Conservation (phyloP, 192 early-diverging fungal genomes). For the Coemansia sp. region DNA sequence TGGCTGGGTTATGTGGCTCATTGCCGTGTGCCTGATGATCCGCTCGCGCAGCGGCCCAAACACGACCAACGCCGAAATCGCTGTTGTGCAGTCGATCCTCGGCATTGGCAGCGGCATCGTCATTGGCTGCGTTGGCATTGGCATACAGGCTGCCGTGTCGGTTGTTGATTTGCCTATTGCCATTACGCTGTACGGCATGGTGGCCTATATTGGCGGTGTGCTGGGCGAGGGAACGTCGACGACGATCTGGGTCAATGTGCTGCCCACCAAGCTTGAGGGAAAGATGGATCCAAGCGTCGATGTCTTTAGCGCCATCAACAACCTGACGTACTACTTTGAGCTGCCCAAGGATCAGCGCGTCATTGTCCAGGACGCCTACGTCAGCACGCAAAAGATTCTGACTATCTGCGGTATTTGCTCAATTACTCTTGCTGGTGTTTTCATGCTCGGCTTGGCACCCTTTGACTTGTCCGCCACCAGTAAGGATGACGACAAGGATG, state of each 20-base stretch:
- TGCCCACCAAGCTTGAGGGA: slow-evolving; percentile 33
- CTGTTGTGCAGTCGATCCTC: slow-evolving; percentile 34
- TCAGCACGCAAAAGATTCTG: slow-evolving; percentile 40
- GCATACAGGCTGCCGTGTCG: slow-evolving; percentile 42
- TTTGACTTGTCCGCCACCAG: slow-evolving; percentile 22
- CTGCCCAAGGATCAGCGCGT: slow-evolving; percentile 49
- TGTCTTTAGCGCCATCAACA: slow-evolving; percentile 42
- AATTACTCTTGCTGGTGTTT: slow-evolving; percentile 37
- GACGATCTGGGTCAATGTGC: slow-evolving; percentile 49
- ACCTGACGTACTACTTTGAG: slow-evolving; percentile 49
- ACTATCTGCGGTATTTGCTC: slow-evolving; percentile 53
- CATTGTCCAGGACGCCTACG: slow-evolving; percentile 46
- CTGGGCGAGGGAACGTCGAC: slow-evolving; percentile 49
- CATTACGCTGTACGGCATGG: slow-evolving; percentile 49
- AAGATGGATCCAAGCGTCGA: slow-evolving; percentile 29
- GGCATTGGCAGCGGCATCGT: slow-evolving; percentile 47
- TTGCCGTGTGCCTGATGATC: slow-evolving; percentile 50
- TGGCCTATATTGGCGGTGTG: slow-evolving; percentile 50
- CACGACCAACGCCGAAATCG: slow-evolving; percentile 47
- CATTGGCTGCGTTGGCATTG: slow-evolving; percentile 50
- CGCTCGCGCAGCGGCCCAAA: slow-evolving; percentile 29
- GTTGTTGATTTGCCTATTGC: slow-evolving; percentile 44
- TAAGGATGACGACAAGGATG: neutral
- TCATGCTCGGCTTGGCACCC: slow-evolving; percentile 47
- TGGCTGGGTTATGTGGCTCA: slow-evolving; percentile 45